Conservation (phyloP, 1,284 basidiomycete genomes). For the Boletus hoseneyae region DNA sequence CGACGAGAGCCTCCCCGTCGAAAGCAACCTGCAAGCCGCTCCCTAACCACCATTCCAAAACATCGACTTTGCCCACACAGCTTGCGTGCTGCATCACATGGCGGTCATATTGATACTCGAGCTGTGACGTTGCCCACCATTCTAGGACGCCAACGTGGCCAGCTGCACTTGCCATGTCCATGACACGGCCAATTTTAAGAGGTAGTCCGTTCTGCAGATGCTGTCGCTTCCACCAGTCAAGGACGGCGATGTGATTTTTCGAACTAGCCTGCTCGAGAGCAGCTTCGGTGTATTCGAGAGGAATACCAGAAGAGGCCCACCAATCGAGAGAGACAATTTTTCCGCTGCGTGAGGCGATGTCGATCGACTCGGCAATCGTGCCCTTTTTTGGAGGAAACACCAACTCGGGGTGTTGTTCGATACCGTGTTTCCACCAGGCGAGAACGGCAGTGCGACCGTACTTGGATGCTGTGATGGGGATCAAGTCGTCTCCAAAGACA, state of each 20-base stretch:
- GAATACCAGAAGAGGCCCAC: constrained; percentile 58
- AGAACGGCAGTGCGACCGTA: constrained; percentile 71
- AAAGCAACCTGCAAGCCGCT: constrained; percentile 73
- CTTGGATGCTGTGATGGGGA: constrained; percentile 70
- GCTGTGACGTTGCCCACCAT: constrained; percentile 77
- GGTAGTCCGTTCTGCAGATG: constrained; percentile 45
- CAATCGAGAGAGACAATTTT: constrained; percentile 65
- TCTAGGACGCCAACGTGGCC: constrained; percentile 69
- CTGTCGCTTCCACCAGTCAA: constrained; percentile 76
- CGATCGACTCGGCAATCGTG: constrained; percentile 60
- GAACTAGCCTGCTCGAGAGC: constrained; percentile 74
- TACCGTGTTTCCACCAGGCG: constrained; percentile 73
- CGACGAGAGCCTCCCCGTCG: constrained; percentile 72
- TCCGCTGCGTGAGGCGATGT: constrained; percentile 69
- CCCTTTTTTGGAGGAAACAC: constrained; percentile 48
- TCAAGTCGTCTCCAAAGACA: constrained; percentile 58
- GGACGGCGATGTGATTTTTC: constrained; percentile 64
- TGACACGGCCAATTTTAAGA: constrained; percentile 75
- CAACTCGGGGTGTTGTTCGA: constrained; percentile 54
- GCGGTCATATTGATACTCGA: constrained; percentile 73
- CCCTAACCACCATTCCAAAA: constrained; percentile 79
- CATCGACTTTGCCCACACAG: constrained; percentile 74
- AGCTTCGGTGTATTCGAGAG: constrained; percentile 69
- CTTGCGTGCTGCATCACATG: constrained; percentile 73
- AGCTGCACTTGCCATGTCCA: constrained; percentile 75